Evolutionary conservation across 768 basidiomycete species (phyloP).

Genomic region (Baorangia bicolor): DNA sequence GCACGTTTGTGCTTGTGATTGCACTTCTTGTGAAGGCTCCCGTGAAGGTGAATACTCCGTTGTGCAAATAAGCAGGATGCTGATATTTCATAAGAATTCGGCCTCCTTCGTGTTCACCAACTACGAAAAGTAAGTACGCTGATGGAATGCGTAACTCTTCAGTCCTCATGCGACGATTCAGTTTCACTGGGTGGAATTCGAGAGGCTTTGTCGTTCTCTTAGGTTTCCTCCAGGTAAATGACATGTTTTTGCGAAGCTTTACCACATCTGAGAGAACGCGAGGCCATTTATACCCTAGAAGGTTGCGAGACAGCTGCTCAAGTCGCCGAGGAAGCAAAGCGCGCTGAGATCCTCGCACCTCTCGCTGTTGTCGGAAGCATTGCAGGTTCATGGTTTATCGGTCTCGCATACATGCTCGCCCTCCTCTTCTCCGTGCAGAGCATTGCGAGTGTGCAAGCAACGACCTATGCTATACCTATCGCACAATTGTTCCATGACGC

Average conservation of each 20-base stretch:
- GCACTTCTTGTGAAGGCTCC: slow-evolving; percentile 58
- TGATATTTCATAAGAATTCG: slow-evolving; percentile 40
- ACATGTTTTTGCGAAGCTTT: not conserved
- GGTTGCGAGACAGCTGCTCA: slow-evolving; percentile 66
- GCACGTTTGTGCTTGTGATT: slow-evolving; percentile 55
- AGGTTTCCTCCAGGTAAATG: slow-evolving; percentile 42
- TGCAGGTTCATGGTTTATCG: slow-evolving; percentile 56
- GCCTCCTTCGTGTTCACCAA: slow-evolving; percentile 56
- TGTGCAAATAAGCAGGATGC: not conserved
- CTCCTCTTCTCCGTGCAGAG: slow-evolving; percentile 57
- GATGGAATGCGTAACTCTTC: not conserved
- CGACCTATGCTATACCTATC: slow-evolving; percentile 56
- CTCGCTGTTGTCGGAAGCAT: slow-evolving; percentile 57
- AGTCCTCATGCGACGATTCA: slow-evolving; percentile 18
- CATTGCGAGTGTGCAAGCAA: slow-evolving; percentile 47
- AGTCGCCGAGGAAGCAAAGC: slow-evolving; percentile 57
- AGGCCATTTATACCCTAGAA: slow-evolving; percentile 60
- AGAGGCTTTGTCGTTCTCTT: slow-evolving; percentile 57
- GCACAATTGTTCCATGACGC: slow-evolving; percentile 59
- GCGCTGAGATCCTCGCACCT: slow-evolving; percentile 56
- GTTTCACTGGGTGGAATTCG: slow-evolving; percentile 56
- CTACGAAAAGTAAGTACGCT: slow-evolving; percentile 46
- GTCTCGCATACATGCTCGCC: slow-evolving; percentile 56
- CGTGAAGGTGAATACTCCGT: slow-evolving; percentile 38
- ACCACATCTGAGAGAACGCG: not conserved